These are phyloP conservation scores for Trifolium repens DNA, from an alignment of 306 rosid species.

Conservation along the genomic window DNA sequence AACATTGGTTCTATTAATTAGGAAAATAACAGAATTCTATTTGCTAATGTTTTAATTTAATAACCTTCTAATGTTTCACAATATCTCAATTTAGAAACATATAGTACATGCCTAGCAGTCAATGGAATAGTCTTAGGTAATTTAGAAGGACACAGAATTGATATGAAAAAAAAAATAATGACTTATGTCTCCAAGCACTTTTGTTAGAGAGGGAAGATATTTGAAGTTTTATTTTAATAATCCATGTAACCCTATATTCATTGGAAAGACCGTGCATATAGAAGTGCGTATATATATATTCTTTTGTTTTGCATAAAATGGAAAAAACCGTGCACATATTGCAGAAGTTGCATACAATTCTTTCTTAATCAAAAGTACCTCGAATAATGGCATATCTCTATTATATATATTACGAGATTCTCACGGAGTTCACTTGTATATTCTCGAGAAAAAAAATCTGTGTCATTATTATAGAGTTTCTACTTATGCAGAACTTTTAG, in stretches of 20 bases:
- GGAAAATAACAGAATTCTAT: background rate
- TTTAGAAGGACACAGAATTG: background rate
- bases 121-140: slow-evolving; percentile 20
- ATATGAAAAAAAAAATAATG: background rate
- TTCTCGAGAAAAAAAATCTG: too few species aligned
- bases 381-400: too few species aligned
- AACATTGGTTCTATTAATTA: background rate
- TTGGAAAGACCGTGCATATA: background rate
- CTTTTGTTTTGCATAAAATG: background rate
- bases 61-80: background rate
- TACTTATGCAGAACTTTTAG: too few species aligned
- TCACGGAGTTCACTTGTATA: too few species aligned
- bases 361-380: too few species aligned
- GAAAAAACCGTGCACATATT: too few species aligned
- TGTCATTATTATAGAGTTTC: too few species aligned
- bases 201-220: slow-evolving; percentile 27
- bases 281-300: background rate
- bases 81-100: background rate
- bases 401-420: too few species aligned
- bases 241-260: background rate
- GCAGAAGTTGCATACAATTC: too few species aligned
- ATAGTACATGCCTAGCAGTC: background rate
- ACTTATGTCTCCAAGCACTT: background rate
- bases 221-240: background rate
- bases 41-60: background rate